phyloP scores from a whole-genome alignment of 2,329 filamentous ascomycete genomes.

The Fusarium sp. region DNA sequence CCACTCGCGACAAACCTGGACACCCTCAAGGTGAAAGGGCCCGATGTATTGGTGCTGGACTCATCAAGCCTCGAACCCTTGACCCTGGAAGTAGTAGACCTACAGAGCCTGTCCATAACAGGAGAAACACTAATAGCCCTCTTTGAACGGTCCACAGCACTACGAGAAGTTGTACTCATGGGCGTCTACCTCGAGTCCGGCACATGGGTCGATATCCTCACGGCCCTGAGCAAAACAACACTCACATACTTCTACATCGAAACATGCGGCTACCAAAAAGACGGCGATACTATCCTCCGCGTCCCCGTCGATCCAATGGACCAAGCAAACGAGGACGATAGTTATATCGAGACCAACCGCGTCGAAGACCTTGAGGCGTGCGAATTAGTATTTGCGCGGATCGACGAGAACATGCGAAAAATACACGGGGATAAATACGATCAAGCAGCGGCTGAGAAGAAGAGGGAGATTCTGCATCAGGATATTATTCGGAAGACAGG shows the following conservation, averaged over 20 bases:
- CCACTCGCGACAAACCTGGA: not conserved
- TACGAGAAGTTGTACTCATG: not conserved
- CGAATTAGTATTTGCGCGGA: not conserved
- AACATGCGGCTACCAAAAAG: not conserved
- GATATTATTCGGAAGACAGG: not conserved
- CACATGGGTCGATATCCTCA: not conserved
- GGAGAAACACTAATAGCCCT: not conserved
- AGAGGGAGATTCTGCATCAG: not conserved
- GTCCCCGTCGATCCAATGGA: fast-evolving
- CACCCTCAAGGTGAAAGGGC: not conserved
- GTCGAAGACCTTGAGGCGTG: not conserved
- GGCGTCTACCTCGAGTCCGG: not conserved
- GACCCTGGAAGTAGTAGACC: not conserved
- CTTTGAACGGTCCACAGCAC: not conserved
- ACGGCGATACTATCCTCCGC: not conserved
- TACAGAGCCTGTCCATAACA: not conserved
- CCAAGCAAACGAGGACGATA: not conserved
- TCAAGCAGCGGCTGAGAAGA: not conserved
- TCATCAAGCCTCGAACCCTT: not conserved
- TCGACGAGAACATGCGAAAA: not conserved
- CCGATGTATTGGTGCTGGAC: not conserved
- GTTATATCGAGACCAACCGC: not conserved
- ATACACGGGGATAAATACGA: not conserved
- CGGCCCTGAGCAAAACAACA: not conserved
- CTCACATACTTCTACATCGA: not conserved